phyloP scores from a whole-genome alignment of 306 rosid species.

The Fragaria iinumae region DNA sequence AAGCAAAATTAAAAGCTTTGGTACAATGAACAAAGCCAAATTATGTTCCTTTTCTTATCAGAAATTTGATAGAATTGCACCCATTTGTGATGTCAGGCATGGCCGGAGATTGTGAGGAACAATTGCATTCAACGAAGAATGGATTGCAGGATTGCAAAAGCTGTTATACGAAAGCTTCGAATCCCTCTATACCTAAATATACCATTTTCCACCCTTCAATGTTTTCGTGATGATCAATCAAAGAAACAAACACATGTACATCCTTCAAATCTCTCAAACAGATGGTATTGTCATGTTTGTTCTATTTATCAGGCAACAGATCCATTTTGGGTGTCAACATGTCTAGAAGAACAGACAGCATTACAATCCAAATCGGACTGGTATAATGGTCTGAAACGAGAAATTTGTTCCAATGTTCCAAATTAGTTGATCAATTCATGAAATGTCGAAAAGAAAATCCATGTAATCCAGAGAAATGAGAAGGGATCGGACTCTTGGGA shows the following conservation, averaged over 20 bases:
- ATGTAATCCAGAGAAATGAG: neutral
- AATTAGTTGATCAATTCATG: neutral
- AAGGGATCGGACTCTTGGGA: neutral
- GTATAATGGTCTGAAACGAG: neutral
- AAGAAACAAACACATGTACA: neutral
- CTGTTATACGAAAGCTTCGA: neutral
- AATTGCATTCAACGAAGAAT: neutral
- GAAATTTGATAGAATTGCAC: constrained; percentile 1
- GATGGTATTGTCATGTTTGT: neutral
- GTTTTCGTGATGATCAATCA: neutral
- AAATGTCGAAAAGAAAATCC: neutral
- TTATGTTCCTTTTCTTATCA: neutral
- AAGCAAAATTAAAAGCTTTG: neutral
- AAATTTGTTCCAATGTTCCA: neutral
- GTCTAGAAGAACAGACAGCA: neutral
- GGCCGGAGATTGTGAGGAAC: constrained; percentile 35
- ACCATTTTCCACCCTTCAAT: neutral
- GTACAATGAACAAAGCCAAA: neutral
- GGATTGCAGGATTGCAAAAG: neutral
- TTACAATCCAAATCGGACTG: neutral
- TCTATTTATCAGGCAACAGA: too few relatives aligned
- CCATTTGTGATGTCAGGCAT: constrained; percentile 33
- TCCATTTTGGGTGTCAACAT: neutral
- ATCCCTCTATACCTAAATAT: neutral
- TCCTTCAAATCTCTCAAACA: neutral